These are phyloP conservation scores for Hypericum perforatum DNA, from an alignment of 345 rosid species.

Conservation along the genomic window DNA sequence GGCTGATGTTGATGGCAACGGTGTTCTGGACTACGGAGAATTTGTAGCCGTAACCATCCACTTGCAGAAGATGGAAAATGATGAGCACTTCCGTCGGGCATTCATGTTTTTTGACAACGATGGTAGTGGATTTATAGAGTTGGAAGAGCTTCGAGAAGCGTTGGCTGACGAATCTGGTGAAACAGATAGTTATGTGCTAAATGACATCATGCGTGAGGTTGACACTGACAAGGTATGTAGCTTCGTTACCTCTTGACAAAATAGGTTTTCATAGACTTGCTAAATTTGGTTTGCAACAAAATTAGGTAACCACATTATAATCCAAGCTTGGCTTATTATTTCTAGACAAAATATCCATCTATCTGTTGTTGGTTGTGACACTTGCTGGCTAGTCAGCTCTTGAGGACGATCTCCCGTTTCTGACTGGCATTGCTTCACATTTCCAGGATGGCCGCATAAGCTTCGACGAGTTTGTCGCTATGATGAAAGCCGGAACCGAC, in stretches of 20 bases:
- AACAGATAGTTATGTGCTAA: background rate
- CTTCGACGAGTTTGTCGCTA: conserved; percentile 1
- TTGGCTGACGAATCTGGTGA: background rate
- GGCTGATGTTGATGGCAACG: conserved; percentile 7
- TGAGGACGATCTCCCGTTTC: no score
- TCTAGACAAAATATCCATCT: no score
- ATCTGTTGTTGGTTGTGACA: no score
- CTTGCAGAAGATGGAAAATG: conserved; percentile 7
- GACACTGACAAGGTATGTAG: conserved; percentile 4
- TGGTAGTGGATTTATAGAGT: conserved; percentile 1
- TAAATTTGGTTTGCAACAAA: no score
- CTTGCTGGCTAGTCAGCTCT: no score
- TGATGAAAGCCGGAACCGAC: conserved; percentile 8
- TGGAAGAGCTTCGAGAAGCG: conserved; percentile 1
- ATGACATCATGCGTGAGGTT: conserved; percentile 4
- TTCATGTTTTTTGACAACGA: background rate
- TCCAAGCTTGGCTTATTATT: no score
- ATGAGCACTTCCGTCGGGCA: conserved; percentile 4
- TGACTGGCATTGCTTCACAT: background rate
- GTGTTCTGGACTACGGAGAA: conserved; percentile 2
- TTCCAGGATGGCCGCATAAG: conserved; percentile 1
- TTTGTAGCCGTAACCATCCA: conserved; percentile 4
- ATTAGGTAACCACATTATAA: no score
- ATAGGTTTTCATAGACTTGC: no score
- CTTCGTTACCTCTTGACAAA: no score